A percentile compares a stretch with the other conserved stretches of the same genome.
These are phyloP conservation scores for Rhodamnia rubescens DNA, from an alignment of 345 rosid genomes.

Conservation along the genomic window DNA sequence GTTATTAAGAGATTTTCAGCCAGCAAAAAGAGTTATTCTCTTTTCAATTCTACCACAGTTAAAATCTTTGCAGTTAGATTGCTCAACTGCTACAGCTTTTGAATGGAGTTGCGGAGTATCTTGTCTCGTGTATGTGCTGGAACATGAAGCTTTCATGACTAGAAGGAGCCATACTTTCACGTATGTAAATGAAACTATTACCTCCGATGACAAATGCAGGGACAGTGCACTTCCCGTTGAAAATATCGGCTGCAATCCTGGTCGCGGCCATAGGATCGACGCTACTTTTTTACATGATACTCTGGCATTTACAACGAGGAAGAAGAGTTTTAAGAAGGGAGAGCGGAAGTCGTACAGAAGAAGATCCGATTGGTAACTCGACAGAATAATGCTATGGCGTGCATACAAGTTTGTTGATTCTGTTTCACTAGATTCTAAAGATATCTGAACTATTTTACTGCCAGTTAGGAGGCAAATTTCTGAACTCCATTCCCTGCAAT, in stretches of 20 bases:
- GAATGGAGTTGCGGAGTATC: neutral
- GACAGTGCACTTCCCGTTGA: neutral
- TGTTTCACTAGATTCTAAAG: neutral
- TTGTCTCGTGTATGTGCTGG: neutral
- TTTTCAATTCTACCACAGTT: neutral
- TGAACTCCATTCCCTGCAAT: neutral
- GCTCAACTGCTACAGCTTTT: neutral
- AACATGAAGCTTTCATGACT: neutral
- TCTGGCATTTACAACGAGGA: neutral
- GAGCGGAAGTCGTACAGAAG: neutral
- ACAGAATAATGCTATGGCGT: neutral
- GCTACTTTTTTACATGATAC: neutral
- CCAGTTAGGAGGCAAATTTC: neutral
- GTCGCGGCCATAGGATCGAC: neutral
- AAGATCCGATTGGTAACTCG: neutral
- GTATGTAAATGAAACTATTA: neutral
- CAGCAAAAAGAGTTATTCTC: neutral
- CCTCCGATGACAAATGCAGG: neutral
- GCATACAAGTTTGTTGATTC: neutral
- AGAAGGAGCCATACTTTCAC: neutral
- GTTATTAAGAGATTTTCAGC: neutral
- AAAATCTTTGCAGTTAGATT: neutral
- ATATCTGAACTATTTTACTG: neutral
- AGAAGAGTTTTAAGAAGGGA: neutral
- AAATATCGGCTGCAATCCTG: neutral